A percentile compares a stretch with the other conserved stretches of the same genome.
Conservation (phyloP, 208 protist species). For the Acanthamoeba castellanii region DNA sequence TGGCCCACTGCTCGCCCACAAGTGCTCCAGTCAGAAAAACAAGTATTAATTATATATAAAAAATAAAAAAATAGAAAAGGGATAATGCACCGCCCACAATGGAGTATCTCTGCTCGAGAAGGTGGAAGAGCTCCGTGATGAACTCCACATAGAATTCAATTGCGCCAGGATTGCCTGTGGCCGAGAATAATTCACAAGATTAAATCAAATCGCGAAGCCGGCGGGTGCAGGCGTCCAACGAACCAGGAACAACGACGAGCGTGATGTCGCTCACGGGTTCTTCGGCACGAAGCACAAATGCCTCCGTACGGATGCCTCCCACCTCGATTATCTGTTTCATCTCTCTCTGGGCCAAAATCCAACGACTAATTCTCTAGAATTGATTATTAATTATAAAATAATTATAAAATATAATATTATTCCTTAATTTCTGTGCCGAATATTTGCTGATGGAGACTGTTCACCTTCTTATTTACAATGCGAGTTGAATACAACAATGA, state of each 20-base stretch:
- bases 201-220: not conserved
- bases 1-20: slow-evolving; percentile 2
- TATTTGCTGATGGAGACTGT: no score
- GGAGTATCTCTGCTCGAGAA: slow-evolving; percentile 10
- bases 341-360: not conserved
- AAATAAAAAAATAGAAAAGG: not conserved
- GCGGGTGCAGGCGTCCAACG: not conserved
- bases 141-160: slow-evolving; percentile 69
- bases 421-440: no score
- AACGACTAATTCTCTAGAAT: not conserved
- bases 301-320: not conserved
- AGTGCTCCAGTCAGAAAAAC: not conserved
- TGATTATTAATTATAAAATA: not conserved
- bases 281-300: not conserved
- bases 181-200: not conserved
- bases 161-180: slow-evolving; percentile 47
- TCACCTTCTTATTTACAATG: no score
- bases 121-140: slow-evolving; percentile 20
- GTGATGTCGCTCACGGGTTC: slow-evolving; percentile 21
- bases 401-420: no score
- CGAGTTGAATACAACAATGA: no score
- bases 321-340: slow-evolving; percentile 21
- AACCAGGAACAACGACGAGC: not conserved
- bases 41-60: not conserved
- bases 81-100: not conserved